These are phyloP conservation scores for Pythium sukuiense DNA, from an alignment of 352 stramenopile genomes.

Conservation along the genomic window DNA sequence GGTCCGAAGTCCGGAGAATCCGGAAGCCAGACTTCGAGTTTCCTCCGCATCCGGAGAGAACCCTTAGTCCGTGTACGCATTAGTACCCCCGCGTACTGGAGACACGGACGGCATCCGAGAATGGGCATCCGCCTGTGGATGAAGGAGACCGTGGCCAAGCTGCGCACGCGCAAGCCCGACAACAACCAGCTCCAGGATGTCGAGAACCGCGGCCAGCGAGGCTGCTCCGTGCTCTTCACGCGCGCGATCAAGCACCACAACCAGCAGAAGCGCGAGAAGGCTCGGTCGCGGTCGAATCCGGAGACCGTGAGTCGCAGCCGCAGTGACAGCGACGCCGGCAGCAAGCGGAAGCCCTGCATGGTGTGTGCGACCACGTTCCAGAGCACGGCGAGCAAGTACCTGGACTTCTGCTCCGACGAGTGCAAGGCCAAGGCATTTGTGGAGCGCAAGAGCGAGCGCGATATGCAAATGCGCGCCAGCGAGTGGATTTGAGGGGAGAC, in stretches of 20 bases:
- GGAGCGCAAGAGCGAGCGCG: conserved; percentile 5
- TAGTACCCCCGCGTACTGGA: not conserved
- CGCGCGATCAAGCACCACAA: conserved; percentile 25
- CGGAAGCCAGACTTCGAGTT: conserved; percentile 2
- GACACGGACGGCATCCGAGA: not conserved
- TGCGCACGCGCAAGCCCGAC: conserved; percentile 19
- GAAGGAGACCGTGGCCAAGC: conserved; percentile 30
- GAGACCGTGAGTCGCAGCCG: conserved; percentile 11
- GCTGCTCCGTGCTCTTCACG: conserved; percentile 27
- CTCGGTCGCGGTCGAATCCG: conserved; percentile 18
- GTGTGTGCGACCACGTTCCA: conserved; percentile 22
- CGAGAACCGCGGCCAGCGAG: conserved; percentile 15
- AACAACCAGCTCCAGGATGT: conserved; percentile 20
- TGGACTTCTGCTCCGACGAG: conserved; percentile 31
- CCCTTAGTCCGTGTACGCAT: not conserved
- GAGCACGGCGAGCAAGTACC: conserved; percentile 28
- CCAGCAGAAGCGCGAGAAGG: conserved; percentile 20
- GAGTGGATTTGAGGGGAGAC: conserved; percentile 28
- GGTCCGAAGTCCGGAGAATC: not conserved
- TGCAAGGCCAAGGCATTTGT: conserved; percentile 30
- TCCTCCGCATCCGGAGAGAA: not conserved
- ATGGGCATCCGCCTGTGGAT: conserved; percentile 31
- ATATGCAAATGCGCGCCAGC: conserved; percentile 11
- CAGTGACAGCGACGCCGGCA: conserved; percentile 5
- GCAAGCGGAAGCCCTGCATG: conserved; percentile 18